phyloP scores from a whole-genome alignment of 2,329 filamentous ascomycete species.

The Grosmannia serpens region DNA sequence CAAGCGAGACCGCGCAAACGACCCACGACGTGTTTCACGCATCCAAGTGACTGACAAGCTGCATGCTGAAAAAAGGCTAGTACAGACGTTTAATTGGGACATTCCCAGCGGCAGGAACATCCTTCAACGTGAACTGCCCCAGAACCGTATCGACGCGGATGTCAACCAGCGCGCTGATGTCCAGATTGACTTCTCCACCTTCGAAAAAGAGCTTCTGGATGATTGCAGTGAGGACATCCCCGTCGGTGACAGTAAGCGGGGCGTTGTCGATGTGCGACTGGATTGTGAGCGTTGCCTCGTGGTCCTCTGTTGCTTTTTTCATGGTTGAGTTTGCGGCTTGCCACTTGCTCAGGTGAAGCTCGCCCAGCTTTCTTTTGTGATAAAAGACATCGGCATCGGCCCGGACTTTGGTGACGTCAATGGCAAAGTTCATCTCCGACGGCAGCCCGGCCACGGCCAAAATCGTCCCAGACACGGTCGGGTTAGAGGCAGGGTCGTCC shows the following conservation, averaged over 20 bases:
- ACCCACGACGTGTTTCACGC: background rate
- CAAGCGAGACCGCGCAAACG: background rate
- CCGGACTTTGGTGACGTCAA: constrained; percentile 66
- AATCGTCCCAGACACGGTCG: constrained; percentile 73
- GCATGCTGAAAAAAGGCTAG: constrained; percentile 13
- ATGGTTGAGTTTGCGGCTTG: constrained; percentile 73
- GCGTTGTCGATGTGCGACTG: constrained; percentile 66
- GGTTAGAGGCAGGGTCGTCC: constrained; percentile 58
- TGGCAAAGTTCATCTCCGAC: constrained; percentile 72
- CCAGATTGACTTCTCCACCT: constrained; percentile 54
- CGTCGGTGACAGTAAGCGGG: constrained; percentile 72
- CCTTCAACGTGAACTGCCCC: constrained; percentile 68
- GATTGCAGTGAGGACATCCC: constrained; percentile 66
- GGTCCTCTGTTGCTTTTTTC: constrained; percentile 42
- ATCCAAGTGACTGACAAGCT: constrained; percentile 19
- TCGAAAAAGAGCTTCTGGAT: constrained; percentile 74
- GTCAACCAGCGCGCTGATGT: constrained; percentile 70
- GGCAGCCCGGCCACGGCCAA: constrained; percentile 69
- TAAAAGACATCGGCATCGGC: constrained; percentile 76
- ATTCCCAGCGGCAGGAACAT: constrained; percentile 74
- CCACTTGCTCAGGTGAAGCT: constrained; percentile 71
- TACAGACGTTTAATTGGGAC: constrained; percentile 90
- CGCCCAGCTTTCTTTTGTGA: constrained; percentile 63
- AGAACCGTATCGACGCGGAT: constrained; percentile 72
- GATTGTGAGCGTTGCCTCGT: constrained; percentile 57